A percentile compares a stretch with the other conserved stretches of the same genome.
phyloP scores from a whole-genome alignment of 78 protist genomes.

The Carpediemonas membranifera region DNA sequence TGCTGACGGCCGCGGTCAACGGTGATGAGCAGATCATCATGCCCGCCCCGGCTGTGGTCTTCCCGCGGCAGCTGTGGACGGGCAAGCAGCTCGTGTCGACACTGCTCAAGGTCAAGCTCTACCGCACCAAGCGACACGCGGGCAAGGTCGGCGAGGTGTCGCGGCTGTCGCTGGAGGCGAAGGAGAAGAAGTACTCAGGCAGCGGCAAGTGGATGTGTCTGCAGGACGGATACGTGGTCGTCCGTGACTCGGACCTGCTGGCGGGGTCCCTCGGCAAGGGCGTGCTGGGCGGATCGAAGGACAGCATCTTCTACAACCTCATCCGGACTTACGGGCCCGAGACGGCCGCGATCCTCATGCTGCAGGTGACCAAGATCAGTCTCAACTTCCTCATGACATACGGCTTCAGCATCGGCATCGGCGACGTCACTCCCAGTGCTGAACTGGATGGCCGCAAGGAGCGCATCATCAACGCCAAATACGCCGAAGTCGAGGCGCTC shows the following conservation, averaged over 20 bases:
- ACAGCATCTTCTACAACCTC: conserved; percentile 66
- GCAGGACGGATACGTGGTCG: conserved; percentile 66
- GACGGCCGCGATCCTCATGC: conserved; percentile 70
- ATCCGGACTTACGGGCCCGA: conserved; percentile 48
- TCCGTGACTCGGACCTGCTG: conserved; percentile 62
- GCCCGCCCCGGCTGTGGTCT: conserved; percentile 71
- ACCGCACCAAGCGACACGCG: not conserved
- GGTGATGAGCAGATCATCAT: conserved; percentile 52
- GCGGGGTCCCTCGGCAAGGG: conserved; percentile 76
- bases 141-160: conserved; percentile 46
- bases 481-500: conserved; percentile 40
- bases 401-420: conserved; percentile 93
- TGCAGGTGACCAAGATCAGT: conserved; percentile 70
- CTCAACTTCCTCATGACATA: conserved; percentile 36
- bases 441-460: conserved; percentile 47
- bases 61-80: conserved; percentile 75
- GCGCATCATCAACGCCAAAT: conserved; percentile 47
- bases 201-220: conserved; percentile 53
- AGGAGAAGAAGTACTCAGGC: conserved; percentile 13
- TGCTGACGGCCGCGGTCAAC: conserved; percentile 44
- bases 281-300: conserved; percentile 70
- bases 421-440: conserved; percentile 75
- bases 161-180: no score
- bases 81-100: conserved; percentile 85
- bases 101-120: conserved; percentile 39